Evolutionary conservation across 2,329 filamentous ascomycete genomes (phyloP).

Genomic region (Pseudomassariella vexata): DNA sequence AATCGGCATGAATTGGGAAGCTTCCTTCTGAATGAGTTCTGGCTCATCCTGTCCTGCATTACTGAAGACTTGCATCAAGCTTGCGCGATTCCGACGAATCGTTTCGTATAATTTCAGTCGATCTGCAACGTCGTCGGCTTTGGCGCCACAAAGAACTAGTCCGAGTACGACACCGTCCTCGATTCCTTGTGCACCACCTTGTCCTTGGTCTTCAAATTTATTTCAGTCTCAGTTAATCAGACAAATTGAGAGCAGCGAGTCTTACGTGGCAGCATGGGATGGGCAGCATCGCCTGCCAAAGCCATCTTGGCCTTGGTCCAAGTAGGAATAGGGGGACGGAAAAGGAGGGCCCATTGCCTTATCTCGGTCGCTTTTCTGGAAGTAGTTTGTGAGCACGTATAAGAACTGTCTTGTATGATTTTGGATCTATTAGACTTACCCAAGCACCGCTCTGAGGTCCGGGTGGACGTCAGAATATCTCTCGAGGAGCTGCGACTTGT

Average conservation of each 20-base stretch:
- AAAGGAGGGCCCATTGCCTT: slow-evolving; percentile 22
- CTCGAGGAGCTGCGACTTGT: slow-evolving; percentile 7
- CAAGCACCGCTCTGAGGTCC: slow-evolving; percentile 5
- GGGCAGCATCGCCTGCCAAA: slow-evolving; percentile 16
- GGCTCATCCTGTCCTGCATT: slow-evolving; percentile 26
- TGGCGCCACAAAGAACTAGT: slow-evolving; percentile 18
- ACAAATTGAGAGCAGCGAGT: not conserved
- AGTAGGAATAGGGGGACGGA: slow-evolving; percentile 19
- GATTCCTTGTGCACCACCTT: slow-evolving; percentile 26
- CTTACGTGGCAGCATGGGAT: slow-evolving; percentile 19
- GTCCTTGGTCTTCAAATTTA: slow-evolving; percentile 13
- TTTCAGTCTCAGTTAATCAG: not conserved
- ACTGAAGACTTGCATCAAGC: slow-evolving; percentile 26
- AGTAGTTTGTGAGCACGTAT: not conserved
- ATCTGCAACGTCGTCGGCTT: slow-evolving; percentile 9
- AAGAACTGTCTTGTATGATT: not conserved
- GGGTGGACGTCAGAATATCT: slow-evolving; percentile 8
- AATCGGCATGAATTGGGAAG: slow-evolving; percentile 16
- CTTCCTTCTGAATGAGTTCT: slow-evolving; percentile 20
- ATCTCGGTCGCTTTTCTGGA: slow-evolving; percentile 20
- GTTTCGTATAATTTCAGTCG: slow-evolving; percentile 23
- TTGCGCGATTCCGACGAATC: slow-evolving; percentile 22
- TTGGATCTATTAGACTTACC: not conserved
- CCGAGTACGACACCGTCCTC: slow-evolving; percentile 26
- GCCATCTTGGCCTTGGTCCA: slow-evolving; percentile 17